Base-by-base conservation (phyloP, 2,329 filamentous ascomycete genomes). In the Cladophialophora chaetospira region DNA sequence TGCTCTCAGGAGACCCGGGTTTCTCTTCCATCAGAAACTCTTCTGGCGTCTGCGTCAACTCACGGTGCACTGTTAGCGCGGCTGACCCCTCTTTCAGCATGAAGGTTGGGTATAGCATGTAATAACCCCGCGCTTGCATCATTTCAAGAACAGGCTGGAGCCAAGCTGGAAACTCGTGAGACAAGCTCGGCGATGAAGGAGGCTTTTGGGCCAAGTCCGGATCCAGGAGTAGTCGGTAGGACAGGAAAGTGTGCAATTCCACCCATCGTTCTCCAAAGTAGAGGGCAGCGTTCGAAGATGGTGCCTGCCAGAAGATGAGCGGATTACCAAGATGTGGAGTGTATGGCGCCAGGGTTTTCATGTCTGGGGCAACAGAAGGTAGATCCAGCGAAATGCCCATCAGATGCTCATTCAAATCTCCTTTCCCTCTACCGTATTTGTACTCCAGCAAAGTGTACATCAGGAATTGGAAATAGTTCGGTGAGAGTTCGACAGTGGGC, bases 211-310 rank as follows among this genome's bases (percentile, higher is more conserved):
- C 38, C 11, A 61, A 48, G 15, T 61, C 42, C 6, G 62, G 42
- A 47, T 66, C 61, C 13, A 38, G 67, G 11, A 69, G 63, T 8
- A 92, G 74, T 5, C 86, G 77, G 45, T 82, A 80, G 9, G 88
- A 83, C 2, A 95, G 80, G 65, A 95, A 94, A 9, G 85, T 82
- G 69, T 97, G 91, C 8, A 96, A 80, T 65, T 96, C 89, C 10
- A 83, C 76, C 94, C 94, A 99, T 68, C 88, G 91, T 45, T 91
- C 84, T 40, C 92, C 91, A 54, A 94, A 85, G 69, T 93, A 87
- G 8, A 99, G 78, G 9, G 86, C 83, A 0, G 93, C 92, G 62
- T 94, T 88, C 67, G 87, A 89, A 63, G 86, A 88, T 4, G 93
- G 92, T 2, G 86, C 84, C 72, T 96, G 88, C 87, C 91, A 96